Evolutionary conservation across 257 asterid species (phyloP), one percentile per base, ranked within the genome.

Genomic region (Catharanthus roseus): DNA sequence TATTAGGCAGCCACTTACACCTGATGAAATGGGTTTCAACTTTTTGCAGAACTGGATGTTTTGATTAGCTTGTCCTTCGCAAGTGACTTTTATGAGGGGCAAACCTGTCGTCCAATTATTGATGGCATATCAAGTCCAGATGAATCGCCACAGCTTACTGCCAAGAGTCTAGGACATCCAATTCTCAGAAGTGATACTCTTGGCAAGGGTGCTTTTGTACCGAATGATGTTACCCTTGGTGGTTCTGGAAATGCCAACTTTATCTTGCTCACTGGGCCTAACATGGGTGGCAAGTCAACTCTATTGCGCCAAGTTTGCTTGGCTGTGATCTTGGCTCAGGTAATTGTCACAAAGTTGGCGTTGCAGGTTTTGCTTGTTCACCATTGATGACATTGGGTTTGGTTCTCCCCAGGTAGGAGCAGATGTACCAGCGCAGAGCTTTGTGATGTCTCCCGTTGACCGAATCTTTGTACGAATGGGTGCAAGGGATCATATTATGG

Each of bases 201-300:
- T 39, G 90, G 85, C 69, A 92, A 93, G 80, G 96, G 96, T 71
- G 55, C 87, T 66, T 93, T 91, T 77, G 96, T 93, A 51, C 85
- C 96, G 74, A 93, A 93, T 83, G 92, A 89, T 82, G 82, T 91
- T 53, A 77, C 84, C 41, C 89, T 93, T 66, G 96, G 97, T 54
- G 96, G 95, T 77, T 82, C 91, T 71, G 82, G 75, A 72, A 77
- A 83, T 67, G 84, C 97, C 66, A 79, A 85, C 75, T 91, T 91
- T 82, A 84, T 91, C 82, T 90, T 93, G 77, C 96, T 93, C 65
- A 93, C 96, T 65, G 97, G 99, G 65, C 97, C 99, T 74, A 95
- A 95, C 86, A 95, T 95, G 99, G 99, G 99, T 67, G 99, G 99
- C 70, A 93, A 93, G 79, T 95, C 97, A 65, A 95, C 99, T 34